Evolutionary conservation across 2,329 filamentous ascomycete genomes (phyloP).

Genomic region (Botryotinia narcissicola): DNA sequence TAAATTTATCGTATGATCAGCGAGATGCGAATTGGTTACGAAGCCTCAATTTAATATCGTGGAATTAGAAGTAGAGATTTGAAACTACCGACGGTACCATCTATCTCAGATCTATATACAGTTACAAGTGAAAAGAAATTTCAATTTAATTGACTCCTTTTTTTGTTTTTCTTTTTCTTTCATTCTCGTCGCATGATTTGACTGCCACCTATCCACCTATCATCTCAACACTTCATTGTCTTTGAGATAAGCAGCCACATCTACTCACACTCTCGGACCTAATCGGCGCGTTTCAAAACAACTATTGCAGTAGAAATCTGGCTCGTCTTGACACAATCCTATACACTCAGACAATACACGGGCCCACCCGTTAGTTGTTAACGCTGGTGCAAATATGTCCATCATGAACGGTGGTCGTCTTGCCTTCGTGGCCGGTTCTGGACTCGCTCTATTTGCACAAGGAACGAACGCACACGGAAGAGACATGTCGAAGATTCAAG

Average conservation of each 20-base stretch:
- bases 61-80: neutral
- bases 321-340: constrained; percentile 4
- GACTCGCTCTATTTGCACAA: constrained; percentile 25
- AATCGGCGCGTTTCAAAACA: constrained; percentile 15
- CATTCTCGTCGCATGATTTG: constrained; percentile 4
- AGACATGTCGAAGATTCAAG: constrained; percentile 58
- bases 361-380: neutral
- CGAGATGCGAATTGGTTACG: constrained; percentile 15
- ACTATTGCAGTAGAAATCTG: constrained; percentile 4
- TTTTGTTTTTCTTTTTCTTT: neutral
- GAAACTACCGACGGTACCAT: neutral
- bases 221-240: constrained; percentile 14
- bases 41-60: constrained; percentile 19
- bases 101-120: neutral
- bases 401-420: constrained; percentile 4
- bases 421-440: constrained; percentile 11
- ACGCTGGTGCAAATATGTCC: constrained; percentile 10
- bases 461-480: constrained; percentile 39
- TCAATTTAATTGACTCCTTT: neutral
- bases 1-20: constrained; percentile 11
- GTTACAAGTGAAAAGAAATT: neutral
- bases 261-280: neutral
- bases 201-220: neutral
- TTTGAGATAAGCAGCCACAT: constrained; percentile 9
- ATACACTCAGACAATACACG: neutral